A percentile compares a stretch with the other conserved stretches of the same genome.
Conservation (phyloP, 306 rosid species). For the Prunus armeniaca region DNA sequence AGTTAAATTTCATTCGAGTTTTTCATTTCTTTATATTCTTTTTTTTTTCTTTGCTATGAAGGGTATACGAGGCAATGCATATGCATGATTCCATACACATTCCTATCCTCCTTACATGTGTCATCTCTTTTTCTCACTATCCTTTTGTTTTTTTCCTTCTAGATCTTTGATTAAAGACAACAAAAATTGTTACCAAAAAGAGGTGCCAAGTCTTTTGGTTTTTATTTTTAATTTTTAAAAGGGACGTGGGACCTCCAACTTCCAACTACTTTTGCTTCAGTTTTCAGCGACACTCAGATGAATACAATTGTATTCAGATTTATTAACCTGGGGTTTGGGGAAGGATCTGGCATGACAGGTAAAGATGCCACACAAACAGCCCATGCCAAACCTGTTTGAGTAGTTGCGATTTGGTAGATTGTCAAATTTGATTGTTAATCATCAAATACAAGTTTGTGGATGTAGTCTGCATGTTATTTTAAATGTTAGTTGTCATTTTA, state of each 20-base stretch:
- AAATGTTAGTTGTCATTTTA: not conserved
- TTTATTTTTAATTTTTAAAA: too few species aligned
- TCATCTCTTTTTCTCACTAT: not conserved
- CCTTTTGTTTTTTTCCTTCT: not conserved
- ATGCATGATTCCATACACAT: not conserved
- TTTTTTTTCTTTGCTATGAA: not conserved
- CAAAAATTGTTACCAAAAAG: not conserved
- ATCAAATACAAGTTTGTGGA: not conserved
- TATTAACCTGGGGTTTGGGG: not conserved
- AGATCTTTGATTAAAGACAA: not conserved
- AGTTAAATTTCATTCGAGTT: not conserved
- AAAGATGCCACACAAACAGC: too few species aligned
- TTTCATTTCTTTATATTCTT: not conserved
- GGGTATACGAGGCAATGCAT: not conserved
- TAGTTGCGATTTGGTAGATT: not conserved
- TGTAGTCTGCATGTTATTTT: not conserved
- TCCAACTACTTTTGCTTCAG: not conserved
- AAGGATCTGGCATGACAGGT: not conserved
- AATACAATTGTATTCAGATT: not conserved
- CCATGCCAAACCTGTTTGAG: not conserved
- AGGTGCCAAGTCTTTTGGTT: not conserved
- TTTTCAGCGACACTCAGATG: not conserved
- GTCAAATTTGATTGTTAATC: not conserved
- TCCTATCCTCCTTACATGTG: not conserved
- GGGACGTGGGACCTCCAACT: not conserved